phyloP scores from a whole-genome alignment of 2,329 filamentous ascomycete species.

The Botrytis aclada region DNA sequence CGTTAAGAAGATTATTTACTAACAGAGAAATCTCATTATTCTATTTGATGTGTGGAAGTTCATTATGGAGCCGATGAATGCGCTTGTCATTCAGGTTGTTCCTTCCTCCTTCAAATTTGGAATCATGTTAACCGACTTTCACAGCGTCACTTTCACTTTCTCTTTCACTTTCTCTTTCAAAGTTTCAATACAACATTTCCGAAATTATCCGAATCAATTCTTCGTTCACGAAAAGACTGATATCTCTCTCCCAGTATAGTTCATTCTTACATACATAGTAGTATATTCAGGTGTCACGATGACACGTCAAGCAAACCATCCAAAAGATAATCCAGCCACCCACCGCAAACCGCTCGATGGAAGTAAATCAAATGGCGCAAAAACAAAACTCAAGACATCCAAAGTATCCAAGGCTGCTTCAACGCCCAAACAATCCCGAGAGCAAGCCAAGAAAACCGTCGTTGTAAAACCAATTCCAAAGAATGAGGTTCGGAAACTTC shows the following conservation, averaged over 20 bases:
- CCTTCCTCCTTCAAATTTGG: neutral
- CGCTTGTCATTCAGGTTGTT: neutral
- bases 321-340: neutral
- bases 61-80: neutral
- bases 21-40: neutral
- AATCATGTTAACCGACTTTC: neutral
- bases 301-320: neutral
- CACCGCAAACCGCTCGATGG: neutral
- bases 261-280: neutral
- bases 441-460: neutral
- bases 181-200: neutral
- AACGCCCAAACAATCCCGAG: neutral
- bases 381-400: neutral
- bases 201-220: neutral
- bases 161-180: neutral
- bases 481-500: neutral
- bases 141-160: neutral
- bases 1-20: accelerated
- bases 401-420: neutral
- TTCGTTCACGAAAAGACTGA: neutral
- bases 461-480: slow-evolving; percentile 11
- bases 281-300: neutral
- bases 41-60: no score
- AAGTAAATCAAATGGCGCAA: neutral
- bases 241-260: neutral